A percentile compares a stretch with the other conserved stretches of the same genome.
phyloP scores from a whole-genome alignment of 108 stramenopile species.

The Fragilariopsis cylindrus region DNA sequence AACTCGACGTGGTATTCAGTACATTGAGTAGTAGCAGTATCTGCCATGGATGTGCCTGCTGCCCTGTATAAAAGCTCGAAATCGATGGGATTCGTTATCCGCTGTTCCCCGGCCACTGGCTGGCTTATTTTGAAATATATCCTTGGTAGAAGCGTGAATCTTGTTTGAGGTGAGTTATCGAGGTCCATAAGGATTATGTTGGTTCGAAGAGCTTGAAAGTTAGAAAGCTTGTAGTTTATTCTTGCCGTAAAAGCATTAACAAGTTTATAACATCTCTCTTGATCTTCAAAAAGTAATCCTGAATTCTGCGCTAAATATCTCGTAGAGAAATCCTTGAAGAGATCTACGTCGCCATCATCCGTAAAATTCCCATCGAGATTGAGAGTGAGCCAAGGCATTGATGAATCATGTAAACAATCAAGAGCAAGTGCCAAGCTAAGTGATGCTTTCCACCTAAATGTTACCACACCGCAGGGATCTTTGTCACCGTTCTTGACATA shows the following conservation, averaged over 20 bases:
- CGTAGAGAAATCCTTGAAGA: slow-evolving; percentile 37
- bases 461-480: slow-evolving; percentile 44
- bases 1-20: slow-evolving; percentile 24
- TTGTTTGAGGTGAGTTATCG: background rate
- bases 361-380: slow-evolving; percentile 34
- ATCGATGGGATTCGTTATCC: slow-evolving; percentile 51
- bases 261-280: slow-evolving; percentile 17
- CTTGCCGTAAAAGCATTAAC: slow-evolving; percentile 29
- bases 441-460: slow-evolving; percentile 45
- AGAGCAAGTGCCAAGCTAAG: slow-evolving; percentile 29
- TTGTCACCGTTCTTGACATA: slow-evolving; percentile 24
- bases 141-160: slow-evolving; percentile 6
- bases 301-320: slow-evolving; percentile 31
- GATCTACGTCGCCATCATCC: slow-evolving; percentile 20
- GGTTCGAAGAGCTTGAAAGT: slow-evolving; percentile 53
- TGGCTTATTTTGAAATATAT: slow-evolving; percentile 37
- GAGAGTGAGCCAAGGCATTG: slow-evolving; percentile 32
- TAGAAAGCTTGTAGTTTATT: slow-evolving; percentile 21
- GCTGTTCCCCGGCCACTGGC: slow-evolving; percentile 50
- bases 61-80: slow-evolving; percentile 33
- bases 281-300: slow-evolving; percentile 16
- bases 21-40: background rate
- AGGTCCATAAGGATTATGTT: slow-evolving; percentile 15
- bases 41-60: slow-evolving; percentile 30
- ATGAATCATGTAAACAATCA: slow-evolving; percentile 18